Evolutionary conservation across 345 rosid species (phyloP).

Genomic region (Psidium friedrichsthalianum): DNA sequence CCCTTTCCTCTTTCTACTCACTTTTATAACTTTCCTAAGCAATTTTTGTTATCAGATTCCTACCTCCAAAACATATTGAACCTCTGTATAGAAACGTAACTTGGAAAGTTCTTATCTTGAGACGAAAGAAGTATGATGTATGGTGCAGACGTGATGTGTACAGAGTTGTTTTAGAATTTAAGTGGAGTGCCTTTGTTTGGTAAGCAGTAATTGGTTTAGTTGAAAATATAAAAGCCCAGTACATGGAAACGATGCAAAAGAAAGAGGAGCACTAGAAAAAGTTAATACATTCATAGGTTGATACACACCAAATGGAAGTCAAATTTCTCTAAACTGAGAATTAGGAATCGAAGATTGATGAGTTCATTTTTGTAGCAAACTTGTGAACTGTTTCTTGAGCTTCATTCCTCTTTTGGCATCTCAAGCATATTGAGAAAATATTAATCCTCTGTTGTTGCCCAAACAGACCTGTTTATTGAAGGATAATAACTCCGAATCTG

Average conservation of each 20-base stretch:
- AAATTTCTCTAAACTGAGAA: background rate
- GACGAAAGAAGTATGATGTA: background rate
- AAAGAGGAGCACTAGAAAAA: background rate
- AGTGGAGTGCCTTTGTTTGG: background rate
- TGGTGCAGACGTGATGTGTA: background rate
- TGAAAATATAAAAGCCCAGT: background rate
- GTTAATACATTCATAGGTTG: background rate
- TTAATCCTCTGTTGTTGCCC: background rate
- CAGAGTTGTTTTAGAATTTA: background rate
- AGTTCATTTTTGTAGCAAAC: background rate
- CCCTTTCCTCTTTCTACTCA: background rate
- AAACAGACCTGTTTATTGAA: background rate
- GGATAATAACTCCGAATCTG: background rate
- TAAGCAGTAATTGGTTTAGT: background rate
- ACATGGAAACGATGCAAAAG: background rate
- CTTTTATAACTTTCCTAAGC: background rate
- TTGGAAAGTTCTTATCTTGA: background rate
- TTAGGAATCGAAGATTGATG: background rate
- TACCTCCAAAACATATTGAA: background rate
- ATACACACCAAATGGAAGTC: background rate
- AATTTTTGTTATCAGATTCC: background rate
- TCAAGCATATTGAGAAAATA: background rate
- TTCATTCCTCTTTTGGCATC: background rate
- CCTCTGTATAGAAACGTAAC: background rate
- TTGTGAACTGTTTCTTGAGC: background rate